These are phyloP conservation scores for Babesia ovis DNA, from an alignment of 169 alveolate species.

Conservation along the genomic window DNA sequence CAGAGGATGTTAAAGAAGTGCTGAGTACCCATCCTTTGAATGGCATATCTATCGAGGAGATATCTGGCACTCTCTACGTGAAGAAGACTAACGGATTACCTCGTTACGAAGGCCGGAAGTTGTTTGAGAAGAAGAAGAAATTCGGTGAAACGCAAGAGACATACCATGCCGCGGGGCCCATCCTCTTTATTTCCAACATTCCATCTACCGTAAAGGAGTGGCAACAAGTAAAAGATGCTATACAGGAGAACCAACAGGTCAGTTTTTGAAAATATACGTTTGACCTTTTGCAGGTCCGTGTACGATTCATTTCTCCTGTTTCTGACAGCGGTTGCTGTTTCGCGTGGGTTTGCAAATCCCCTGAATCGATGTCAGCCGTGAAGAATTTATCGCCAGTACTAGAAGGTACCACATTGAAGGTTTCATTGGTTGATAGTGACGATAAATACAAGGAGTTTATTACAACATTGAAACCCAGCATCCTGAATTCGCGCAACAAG, in stretches of 20 bases:
- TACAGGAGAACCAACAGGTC: constrained; percentile 42
- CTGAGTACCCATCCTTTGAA: constrained; percentile 13
- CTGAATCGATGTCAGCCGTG: constrained; percentile 25
- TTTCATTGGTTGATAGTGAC: constrained; percentile 38
- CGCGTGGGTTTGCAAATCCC: constrained; percentile 59
- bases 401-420: constrained; percentile 16
- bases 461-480: constrained; percentile 55
- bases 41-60: constrained; percentile 29
- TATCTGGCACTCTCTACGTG: constrained; percentile 40
- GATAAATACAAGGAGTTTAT: constrained; percentile 44
- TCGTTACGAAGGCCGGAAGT: constrained; percentile 50
- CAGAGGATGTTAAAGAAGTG: constrained; percentile 50
- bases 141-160: constrained; percentile 68
- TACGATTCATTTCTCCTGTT: constrained; percentile 57
- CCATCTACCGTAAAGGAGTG: constrained; percentile 49
- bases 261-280: neutral
- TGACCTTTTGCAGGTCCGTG: constrained; percentile 25
- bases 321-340: constrained; percentile 49
- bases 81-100: constrained; percentile 42
- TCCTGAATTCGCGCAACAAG: constrained; percentile 51
- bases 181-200: constrained; percentile 41
- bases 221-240: constrained; percentile 51
- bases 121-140: constrained; percentile 57
- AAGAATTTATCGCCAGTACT: constrained; percentile 34
- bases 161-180: constrained; percentile 60